Conservation (phyloP, 2,329 filamentous ascomycete species). For the Zarea fungicola region DNA sequence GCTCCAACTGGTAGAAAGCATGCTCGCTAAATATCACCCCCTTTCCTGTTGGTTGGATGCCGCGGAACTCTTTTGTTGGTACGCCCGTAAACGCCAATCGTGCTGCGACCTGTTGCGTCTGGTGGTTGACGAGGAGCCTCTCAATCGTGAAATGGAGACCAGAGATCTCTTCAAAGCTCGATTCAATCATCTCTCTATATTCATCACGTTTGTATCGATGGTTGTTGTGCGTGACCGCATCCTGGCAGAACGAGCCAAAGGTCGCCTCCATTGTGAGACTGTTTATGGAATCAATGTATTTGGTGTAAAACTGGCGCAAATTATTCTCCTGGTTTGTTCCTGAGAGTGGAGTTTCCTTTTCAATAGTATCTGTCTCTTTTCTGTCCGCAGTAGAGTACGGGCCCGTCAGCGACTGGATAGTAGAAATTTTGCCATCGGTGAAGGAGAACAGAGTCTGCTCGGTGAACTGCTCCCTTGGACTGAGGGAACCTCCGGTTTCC, state of each 20-base stretch:
- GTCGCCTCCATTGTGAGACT: slow-evolving; percentile 19
- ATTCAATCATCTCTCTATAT: slow-evolving; percentile 26
- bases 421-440: background rate
- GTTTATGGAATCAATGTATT: slow-evolving; percentile 30
- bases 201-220: slow-evolving; percentile 17
- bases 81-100: slow-evolving; percentile 27
- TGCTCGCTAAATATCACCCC: slow-evolving; percentile 27
- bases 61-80: slow-evolving; percentile 23
- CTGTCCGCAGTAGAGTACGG: background rate
- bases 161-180: slow-evolving; percentile 23
- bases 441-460: background rate
- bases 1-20: slow-evolving; percentile 29
- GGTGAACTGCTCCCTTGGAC: background rate
- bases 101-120: slow-evolving; percentile 26
- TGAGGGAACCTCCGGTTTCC: background rate
- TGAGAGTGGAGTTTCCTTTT: background rate
- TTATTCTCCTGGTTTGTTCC: background rate
- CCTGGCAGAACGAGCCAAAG: slow-evolving; percentile 24
- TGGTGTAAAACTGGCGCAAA: slow-evolving; percentile 19
- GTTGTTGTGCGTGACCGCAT: slow-evolving; percentile 26
- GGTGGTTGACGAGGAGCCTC: slow-evolving; percentile 26
- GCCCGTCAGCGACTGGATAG: background rate
- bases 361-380: no score
- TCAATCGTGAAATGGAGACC: slow-evolving; percentile 23
- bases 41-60: slow-evolving; percentile 24